phyloP scores from a whole-genome alignment of 306 rosid species.

The Aeschynomene evenia region DNA sequence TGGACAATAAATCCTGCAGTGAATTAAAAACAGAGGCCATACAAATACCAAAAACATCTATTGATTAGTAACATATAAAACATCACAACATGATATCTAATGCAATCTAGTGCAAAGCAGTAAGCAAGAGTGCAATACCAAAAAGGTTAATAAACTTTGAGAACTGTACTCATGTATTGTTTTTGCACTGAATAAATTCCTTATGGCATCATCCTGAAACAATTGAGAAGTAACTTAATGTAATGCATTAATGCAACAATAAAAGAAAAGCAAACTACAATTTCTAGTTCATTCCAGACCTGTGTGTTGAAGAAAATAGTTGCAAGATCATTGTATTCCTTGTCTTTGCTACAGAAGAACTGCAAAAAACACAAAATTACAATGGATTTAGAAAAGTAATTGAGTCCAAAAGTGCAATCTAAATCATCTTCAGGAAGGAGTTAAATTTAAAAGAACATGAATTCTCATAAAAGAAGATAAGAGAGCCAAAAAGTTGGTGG shows the following conservation, averaged over 20 bases:
- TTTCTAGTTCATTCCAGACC: conserved; percentile 46
- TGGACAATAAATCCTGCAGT: conserved; percentile 14
- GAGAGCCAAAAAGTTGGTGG: not conserved
- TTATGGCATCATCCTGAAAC: conserved; percentile 95
- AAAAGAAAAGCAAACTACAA: conserved; percentile 24
- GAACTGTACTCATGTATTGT: conserved; percentile 94
- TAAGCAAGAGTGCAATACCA: conserved; percentile 61
- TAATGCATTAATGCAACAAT: conserved; percentile 8
- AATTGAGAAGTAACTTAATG: conserved; percentile 26
- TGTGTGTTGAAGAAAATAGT: conserved; percentile 96
- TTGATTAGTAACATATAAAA: conserved; percentile 18
- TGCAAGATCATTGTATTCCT: conserved; percentile 96
- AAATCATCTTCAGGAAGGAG: conserved; percentile 23
- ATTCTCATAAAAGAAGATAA: not conserved
- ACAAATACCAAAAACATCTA: not conserved
- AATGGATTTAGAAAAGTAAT: conserved; percentile 16
- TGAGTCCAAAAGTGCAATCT: conserved; percentile 18
- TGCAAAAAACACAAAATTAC: conserved; percentile 40
- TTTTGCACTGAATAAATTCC: conserved; percentile 98
- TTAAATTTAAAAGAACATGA: conserved; percentile 11
- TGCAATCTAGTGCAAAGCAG: conserved; percentile 5
- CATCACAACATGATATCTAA: not conserved
- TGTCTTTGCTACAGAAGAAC: conserved; percentile 88
- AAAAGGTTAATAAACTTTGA: conserved; percentile 86
- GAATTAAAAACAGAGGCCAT: not conserved